These are phyloP conservation scores for Cyamopsis tetragonoloba DNA, from an alignment of 306 rosid genomes.

Conservation along the genomic window DNA sequence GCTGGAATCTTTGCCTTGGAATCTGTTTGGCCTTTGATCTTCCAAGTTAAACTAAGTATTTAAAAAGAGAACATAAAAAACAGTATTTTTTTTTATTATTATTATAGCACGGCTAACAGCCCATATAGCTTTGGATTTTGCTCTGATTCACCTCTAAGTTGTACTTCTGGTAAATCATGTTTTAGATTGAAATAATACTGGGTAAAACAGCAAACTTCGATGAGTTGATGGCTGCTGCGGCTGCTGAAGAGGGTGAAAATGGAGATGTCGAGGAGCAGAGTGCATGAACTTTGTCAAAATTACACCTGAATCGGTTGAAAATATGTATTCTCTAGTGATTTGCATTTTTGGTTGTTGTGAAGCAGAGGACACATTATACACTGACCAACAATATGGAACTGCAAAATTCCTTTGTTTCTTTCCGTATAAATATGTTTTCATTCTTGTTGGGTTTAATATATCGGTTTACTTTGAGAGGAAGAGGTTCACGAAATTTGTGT, in stretches of 20 bases:
- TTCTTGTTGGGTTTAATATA: not conserved
- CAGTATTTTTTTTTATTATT: not conserved
- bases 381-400: conserved; percentile 18
- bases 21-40: not conserved
- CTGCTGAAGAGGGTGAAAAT: conserved; percentile 49
- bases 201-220: conserved; percentile 75
- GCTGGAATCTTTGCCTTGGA: not conserved
- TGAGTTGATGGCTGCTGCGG: conserved; percentile 72
- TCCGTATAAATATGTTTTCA: conserved; percentile 8
- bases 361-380: conserved; percentile 16
- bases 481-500: not conserved
- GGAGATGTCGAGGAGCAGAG: conserved; percentile 55
- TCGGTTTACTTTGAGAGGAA: not conserved
- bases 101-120: not conserved
- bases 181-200: conserved; percentile 71
- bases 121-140: not conserved
- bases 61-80: not conserved
- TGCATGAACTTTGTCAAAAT: conserved; percentile 17
- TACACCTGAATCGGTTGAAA: conserved; percentile 13
- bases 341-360: conserved; percentile 28
- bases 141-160: conserved; percentile 9
- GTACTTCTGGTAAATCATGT: conserved; percentile 8
- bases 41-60: not conserved
- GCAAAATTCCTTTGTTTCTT: not conserved
- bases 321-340: conserved; percentile 27